Evolutionary conservation across 78 protist species (phyloP).

Genomic region (Salpingoeca rosetta): DNA sequence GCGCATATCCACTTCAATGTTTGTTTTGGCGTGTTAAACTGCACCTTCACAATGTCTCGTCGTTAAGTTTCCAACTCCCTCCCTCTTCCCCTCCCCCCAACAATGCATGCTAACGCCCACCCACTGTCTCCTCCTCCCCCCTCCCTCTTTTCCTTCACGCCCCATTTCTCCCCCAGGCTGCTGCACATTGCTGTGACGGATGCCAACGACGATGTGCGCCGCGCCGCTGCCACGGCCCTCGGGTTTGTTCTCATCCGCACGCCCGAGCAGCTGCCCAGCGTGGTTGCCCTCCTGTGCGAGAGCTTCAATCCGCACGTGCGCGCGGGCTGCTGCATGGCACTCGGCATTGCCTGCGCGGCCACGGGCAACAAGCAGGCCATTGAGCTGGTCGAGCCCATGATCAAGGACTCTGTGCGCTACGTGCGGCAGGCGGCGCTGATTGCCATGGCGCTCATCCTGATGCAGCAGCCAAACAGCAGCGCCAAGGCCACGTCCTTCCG

Average conservation of each 20-base stretch:
- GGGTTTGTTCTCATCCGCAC: conserved; percentile 80
- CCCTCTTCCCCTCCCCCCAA: no score
- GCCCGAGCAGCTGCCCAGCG: conserved; percentile 78
- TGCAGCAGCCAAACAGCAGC: conserved; percentile 51
- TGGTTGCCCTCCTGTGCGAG: conserved; percentile 76
- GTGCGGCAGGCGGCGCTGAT: conserved; percentile 94
- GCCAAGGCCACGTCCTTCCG: conserved; percentile 20
- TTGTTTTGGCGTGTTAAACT: no score
- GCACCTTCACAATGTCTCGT: no score
- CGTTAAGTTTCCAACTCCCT: no score
- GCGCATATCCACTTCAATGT: no score
- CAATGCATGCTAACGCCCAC: not conserved
- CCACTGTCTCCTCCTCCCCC: not conserved
- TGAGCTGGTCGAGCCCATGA: conserved; percentile 60
- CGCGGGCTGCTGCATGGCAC: conserved; percentile 92
- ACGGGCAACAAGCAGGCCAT: conserved; percentile 76
- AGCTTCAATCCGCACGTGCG: conserved; percentile 97
- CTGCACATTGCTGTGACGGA: conserved; percentile 95
- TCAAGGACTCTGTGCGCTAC: conserved; percentile 77
- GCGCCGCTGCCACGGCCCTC: conserved; percentile 91
- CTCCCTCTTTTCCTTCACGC: no score
- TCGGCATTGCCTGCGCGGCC: conserved; percentile 96
- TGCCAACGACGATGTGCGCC: conserved; percentile 92
- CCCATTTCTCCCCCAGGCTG: conserved; percentile 36
- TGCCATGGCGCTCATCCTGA: conserved; percentile 85